Evolutionary conservation across 441 rosid species (phyloP).

Genomic region (Jatropha multifida): DNA sequence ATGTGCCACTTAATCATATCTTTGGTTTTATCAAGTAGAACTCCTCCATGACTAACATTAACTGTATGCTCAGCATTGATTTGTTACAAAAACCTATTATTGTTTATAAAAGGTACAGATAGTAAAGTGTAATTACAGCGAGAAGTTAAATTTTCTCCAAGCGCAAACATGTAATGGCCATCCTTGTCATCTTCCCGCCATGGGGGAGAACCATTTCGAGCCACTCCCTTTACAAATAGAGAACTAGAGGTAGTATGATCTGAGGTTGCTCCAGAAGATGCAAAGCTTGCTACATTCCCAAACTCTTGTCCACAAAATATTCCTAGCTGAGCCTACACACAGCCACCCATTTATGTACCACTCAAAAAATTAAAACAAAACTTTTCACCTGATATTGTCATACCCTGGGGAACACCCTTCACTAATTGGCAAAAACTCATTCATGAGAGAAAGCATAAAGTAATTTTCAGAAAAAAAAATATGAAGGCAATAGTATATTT

Average conservation of each 20-base stretch:
- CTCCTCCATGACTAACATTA: background rate
- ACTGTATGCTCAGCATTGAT: background rate
- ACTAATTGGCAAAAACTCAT: conserved; percentile 9
- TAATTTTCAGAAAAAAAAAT: background rate
- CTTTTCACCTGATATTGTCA: conserved; percentile 23
- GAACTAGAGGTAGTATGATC: conserved; percentile 59
- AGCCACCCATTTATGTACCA: conserved; percentile 72
- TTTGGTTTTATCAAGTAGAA: background rate
- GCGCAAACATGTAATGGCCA: conserved; percentile 93
- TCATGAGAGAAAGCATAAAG: background rate
- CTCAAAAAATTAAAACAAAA: conserved; percentile 42
- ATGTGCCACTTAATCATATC: background rate
- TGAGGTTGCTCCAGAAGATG: conserved; percentile 64
- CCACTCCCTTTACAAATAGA: conserved; percentile 54
- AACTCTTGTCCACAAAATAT: conserved; percentile 82
- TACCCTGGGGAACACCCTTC: conserved; percentile 7
- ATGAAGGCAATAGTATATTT: too few relatives aligned
- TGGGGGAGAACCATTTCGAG: conserved; percentile 84
- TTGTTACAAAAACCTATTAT: background rate
- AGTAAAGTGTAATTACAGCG: conserved; percentile 80
- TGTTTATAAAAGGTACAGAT: conserved; percentile 17
- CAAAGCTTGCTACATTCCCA: conserved; percentile 81
- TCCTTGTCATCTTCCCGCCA: conserved; percentile 96
- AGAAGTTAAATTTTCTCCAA: conserved; percentile 88
- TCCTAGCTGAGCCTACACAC: conserved; percentile 99